These are phyloP conservation scores for Periconia digitata DNA, from an alignment of 2,329 filamentous ascomycete genomes.

Conservation along the genomic window DNA sequence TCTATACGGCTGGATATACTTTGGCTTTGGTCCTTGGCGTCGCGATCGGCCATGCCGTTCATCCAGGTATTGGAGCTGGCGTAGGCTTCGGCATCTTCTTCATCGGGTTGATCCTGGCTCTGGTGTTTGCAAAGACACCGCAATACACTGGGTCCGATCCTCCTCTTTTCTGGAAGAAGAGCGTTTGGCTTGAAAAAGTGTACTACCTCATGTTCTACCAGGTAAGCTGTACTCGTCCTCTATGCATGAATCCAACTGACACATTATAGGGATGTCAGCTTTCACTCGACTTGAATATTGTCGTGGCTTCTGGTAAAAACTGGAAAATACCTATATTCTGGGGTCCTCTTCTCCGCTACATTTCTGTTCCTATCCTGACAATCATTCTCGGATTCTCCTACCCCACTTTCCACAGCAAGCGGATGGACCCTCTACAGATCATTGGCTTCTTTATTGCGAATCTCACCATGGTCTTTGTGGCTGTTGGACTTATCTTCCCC, in stretches of 20 bases:
- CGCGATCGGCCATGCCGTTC: slow-evolving; percentile 47
- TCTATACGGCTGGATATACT: slow-evolving; percentile 53
- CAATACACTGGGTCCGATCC: slow-evolving; percentile 29
- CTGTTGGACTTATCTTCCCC: slow-evolving; percentile 51
- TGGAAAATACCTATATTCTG: slow-evolving; percentile 55
- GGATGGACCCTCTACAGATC: slow-evolving; percentile 1
- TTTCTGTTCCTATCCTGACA: slow-evolving; percentile 3
- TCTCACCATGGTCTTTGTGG: slow-evolving; percentile 51
- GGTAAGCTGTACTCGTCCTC: not conserved
- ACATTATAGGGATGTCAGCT: slow-evolving; percentile 54
- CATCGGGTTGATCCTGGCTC: slow-evolving; percentile 36
- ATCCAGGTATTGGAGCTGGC: slow-evolving; percentile 47
- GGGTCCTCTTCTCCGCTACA: slow-evolving; percentile 23
- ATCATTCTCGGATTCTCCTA: slow-evolving; percentile 7
- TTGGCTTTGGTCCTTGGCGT: slow-evolving; percentile 53
- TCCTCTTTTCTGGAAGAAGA: slow-evolving; percentile 44
- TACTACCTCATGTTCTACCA: slow-evolving; percentile 33
- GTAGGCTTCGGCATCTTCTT: slow-evolving; percentile 50
- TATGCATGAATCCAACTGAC: not conserved
- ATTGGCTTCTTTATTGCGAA: slow-evolving; percentile 28
- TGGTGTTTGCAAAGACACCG: slow-evolving; percentile 45
- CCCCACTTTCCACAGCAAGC: not conserved
- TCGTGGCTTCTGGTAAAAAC: slow-evolving; percentile 53
- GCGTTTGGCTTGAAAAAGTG: slow-evolving; percentile 40
- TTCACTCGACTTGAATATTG: slow-evolving; percentile 53